phyloP scores from a whole-genome alignment of 2,329 filamentous ascomycete species.

The Aaosphaeria pasadenensis region DNA sequence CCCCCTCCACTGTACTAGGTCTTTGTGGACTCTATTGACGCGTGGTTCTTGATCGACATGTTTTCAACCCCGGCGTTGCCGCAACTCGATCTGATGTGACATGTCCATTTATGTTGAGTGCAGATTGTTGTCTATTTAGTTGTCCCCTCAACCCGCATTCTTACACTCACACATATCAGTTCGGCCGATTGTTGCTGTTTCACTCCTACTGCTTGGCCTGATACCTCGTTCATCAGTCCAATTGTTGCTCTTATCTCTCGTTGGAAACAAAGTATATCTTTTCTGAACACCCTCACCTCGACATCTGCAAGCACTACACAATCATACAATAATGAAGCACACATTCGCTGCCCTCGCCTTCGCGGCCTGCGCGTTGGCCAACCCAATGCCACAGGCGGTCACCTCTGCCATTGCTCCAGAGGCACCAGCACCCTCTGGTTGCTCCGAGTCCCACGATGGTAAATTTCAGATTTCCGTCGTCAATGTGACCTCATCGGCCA shows the following conservation, averaged over 20 bases:
- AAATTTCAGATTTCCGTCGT: conserved; percentile 60
- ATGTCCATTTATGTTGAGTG: not conserved
- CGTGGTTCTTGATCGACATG: conserved; percentile 21
- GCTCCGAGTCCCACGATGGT: conserved; percentile 51
- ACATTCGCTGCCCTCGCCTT: conserved; percentile 20
- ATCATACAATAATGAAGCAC: conserved; percentile 20
- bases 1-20: conserved; percentile 3
- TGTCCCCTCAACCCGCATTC: not conserved
- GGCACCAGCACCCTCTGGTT: conserved; percentile 48
- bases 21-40: conserved; percentile 21
- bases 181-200: not conserved
- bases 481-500: conserved; percentile 35
- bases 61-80: conserved; percentile 6
- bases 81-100: not conserved
- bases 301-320: not conserved
- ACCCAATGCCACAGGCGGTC: conserved; percentile 10
- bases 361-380: conserved; percentile 16
- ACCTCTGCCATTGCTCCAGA: conserved; percentile 5
- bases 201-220: conserved; percentile 16
- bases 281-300: not conserved
- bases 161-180: not conserved
- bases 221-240: conserved; percentile 39
- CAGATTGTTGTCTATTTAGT: not conserved
- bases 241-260: not conserved
- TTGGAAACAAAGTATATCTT: conserved; percentile 4